Percentiles rank a stretch among this genome's conserved stretches.
These are phyloP conservation scores for Cyberlindnera mississippiensis DNA, from an alignment of 805 yeast genomes.

Conservation along the genomic window DNA sequence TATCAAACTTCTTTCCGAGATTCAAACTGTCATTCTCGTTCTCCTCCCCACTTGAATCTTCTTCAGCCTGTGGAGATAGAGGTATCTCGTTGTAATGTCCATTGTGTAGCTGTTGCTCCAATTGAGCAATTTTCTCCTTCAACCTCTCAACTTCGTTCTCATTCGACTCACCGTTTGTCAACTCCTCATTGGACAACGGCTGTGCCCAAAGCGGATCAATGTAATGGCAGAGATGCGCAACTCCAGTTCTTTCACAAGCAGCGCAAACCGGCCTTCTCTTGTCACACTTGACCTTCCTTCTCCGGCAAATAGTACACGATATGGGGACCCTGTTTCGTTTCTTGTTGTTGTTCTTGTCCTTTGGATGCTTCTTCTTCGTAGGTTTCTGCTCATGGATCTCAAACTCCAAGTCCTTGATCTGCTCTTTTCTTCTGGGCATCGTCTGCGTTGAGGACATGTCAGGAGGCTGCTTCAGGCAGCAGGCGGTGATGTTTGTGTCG, in stretches of 20 bases:
- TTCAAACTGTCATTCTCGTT: slow-evolving; percentile 28
- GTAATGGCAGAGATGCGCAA: slow-evolving; percentile 53
- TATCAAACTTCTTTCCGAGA: slow-evolving; percentile 40
- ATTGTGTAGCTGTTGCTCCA: slow-evolving; percentile 32
- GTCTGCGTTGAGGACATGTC: too few species aligned
- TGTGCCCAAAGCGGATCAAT: slow-evolving; percentile 61
- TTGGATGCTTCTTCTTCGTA: slow-evolving; percentile 3
- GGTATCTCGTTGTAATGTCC: too few species aligned
- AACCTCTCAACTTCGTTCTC: slow-evolving; percentile 46
- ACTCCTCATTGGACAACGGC: slow-evolving; percentile 41
- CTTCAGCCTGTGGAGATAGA: too few species aligned
- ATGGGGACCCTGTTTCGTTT: slow-evolving; percentile 47
- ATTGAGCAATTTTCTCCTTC: slow-evolving; percentile 48
- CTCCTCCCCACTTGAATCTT: slow-evolving; percentile 4
- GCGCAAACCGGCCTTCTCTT: slow-evolving; percentile 52
- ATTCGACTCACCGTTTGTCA: slow-evolving; percentile 43
- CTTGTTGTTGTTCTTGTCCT: slow-evolving; percentile 16
- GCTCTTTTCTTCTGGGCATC: too few species aligned
- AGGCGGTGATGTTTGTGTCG: too few species aligned
- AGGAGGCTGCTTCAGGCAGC: too few species aligned
- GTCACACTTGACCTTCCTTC: slow-evolving; percentile 48
- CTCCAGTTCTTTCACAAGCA: slow-evolving; percentile 54
- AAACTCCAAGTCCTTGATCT: too few species aligned
- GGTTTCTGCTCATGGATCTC: not conserved
- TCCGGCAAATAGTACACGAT: slow-evolving; percentile 45